Evolutionary conservation across 176 grass and related monocot species (phyloP), one percentile per base, ranked within the genome.

Genomic region (Leersia perrieri): DNA sequence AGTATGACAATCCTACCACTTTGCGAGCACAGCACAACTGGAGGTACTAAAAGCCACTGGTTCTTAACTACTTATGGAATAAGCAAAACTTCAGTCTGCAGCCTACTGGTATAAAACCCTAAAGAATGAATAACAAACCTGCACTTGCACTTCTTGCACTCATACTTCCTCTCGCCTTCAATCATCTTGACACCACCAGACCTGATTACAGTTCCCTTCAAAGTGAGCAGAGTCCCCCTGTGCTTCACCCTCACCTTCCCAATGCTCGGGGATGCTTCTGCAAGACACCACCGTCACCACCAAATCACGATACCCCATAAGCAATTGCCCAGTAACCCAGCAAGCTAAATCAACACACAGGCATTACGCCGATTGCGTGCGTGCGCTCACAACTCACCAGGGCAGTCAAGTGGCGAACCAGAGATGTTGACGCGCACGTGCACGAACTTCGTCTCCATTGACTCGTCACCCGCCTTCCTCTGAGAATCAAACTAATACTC

Each of bases 171-270:
- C 82, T 93, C 81, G 7, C 87, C 89, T 75, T 98, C 95, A 3
- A 94, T 98, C 95, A 98, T 93, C 82, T 95, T 98, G 65, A 91
- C 87, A 14, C 90, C 74, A 23, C 90, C 92, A 30, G 92, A 93
- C 39, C 90, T 87, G 57, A 95, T 93, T 42, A 98, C 88, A 11
- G 92, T 98, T 51, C 95, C 92, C 72, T 95, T 95, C 41, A 98
- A 28, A 25, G 92, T 89, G 69, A 98, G 80, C 51, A 98, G 82
- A 36, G 81, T 88, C 44, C 82, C 76, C 60, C 85, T 90, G 79
- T 98, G 92, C n/a, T 93, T 95, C 33, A 93, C 92, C 75, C 92
- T 91, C 14, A 95, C 80, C 81, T 75, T 94, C 71, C 95, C 95
- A 61, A 98, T 98, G 68, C 79, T 87, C 25, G 92, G 92, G 34